phyloP scores from a whole-genome alignment of 1,139 yeast species.

The Sporopachydermia cereana region DNA sequence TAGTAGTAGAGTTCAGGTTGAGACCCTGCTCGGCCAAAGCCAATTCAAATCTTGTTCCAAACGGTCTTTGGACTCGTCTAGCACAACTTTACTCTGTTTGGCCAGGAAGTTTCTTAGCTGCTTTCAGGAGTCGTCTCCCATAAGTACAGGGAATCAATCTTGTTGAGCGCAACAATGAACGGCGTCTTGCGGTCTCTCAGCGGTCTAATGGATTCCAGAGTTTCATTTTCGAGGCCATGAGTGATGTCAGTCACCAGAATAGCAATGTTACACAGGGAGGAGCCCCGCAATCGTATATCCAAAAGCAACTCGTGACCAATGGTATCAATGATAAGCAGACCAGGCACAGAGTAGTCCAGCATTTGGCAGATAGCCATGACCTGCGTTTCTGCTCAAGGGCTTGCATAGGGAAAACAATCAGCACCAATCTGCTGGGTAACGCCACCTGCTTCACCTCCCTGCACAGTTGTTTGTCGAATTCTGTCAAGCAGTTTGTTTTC shows the following conservation, averaged over 20 bases:
- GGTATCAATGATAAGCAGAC: conserved; percentile 90
- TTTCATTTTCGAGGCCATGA: conserved; percentile 98
- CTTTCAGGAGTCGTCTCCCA: conserved; percentile 88
- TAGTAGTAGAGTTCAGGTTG: conserved; percentile 92
- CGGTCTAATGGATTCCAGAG: conserved; percentile 83
- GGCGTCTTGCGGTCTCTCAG: conserved; percentile 97
- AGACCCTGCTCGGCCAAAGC: conserved; percentile 97
- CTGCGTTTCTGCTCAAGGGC: conserved; percentile 80
- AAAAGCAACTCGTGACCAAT: conserved; percentile 99
- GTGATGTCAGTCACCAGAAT: conserved; percentile 94
- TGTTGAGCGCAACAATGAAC: conserved; percentile 90
- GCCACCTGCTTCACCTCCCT: conserved; percentile 99
- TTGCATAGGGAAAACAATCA: conserved; percentile 91
- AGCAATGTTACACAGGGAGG: conserved; percentile 97
- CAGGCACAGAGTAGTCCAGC: conserved; percentile 82
- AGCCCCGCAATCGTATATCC: conserved; percentile 96
- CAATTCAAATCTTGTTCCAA: conserved; percentile 72
- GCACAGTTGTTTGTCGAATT: conserved; percentile 96
- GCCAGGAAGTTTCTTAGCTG: conserved; percentile 89
- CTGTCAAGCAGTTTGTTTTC: conserved; percentile 93
- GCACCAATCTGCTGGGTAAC: conserved; percentile 99
- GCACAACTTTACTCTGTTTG: conserved; percentile 72
- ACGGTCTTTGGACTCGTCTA: conserved; percentile 85
- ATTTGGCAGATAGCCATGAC: conserved; percentile 83
- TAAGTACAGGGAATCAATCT: conserved; percentile 92